Evolutionary conservation across 352 stramenopile genomes (phyloP), one percentile per base, ranked within the genome.

Genomic region (Blastocystis sp.): DNA sequence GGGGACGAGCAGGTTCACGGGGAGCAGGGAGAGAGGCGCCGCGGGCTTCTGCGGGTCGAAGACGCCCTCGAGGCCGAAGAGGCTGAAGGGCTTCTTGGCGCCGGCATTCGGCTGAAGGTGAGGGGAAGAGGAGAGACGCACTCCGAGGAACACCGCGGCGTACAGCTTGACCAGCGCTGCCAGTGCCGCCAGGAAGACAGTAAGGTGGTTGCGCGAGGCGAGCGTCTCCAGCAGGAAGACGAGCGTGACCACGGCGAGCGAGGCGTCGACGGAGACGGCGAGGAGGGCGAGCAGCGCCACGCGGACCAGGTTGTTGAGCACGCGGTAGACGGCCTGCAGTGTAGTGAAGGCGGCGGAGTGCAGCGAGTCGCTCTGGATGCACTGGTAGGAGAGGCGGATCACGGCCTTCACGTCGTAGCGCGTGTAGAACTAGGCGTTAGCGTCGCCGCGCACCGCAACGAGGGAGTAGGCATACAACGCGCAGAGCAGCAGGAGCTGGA

Each of bases 371-470:
- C 40, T 28, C 11, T 19, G 21, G 19, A 40, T 40, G 62, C 21
- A 69, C 11, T 28, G 62, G 40, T 42, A 28, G 19, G n/a, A 28
- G 11, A 21, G 57, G 21, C 19, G 3, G 28, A 61, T 9, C 57
- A 60, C 40, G 1, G 59, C 21, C 40, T 79, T 38, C 3, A n/a
- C n/a, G 40, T 60, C 38, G 48, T 43, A 62, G 28, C 24, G 40
- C 17, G 59, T 17, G n/a, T 79, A 79, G 57, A 79, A 79, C 69
- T 79, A 79, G 0, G 43, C 19, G 28, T 79, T 1, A 79, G 9
- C 21, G 0, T 24, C 21, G 1, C 24, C n/a, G 3, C 24, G 14
- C 45, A 57, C 6, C 17, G 24, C 4, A 28, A 79, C 69, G n/a
- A 7, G 24, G 14, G 24, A 38, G 38, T 62, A 45, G 6, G 3